Evolutionary conservation across 2,329 filamentous ascomycete species (phyloP).

Genomic region (Cladophialophora chaetospira): DNA sequence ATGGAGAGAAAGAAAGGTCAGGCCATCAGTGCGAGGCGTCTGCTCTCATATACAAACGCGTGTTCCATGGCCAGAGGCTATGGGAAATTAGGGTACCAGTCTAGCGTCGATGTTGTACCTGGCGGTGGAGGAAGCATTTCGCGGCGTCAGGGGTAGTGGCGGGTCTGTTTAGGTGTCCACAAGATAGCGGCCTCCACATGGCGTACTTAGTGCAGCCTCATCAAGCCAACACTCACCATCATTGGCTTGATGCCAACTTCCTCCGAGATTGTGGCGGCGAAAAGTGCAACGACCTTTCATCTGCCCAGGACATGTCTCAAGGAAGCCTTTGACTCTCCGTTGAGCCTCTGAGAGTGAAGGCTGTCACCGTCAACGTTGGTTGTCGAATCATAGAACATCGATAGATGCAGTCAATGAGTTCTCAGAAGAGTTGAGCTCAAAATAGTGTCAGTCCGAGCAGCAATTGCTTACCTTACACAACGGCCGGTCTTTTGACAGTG

Average conservation of each 20-base stretch:
- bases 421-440: too few relatives aligned
- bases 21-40: conserved; percentile 1
- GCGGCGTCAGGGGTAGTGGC: conserved; percentile 19
- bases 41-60: conserved; percentile 16
- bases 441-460: too few relatives aligned
- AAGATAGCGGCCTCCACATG: conserved; percentile 1
- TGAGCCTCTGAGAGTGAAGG: not conserved
- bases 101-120: conserved; percentile 15
- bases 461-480: too few relatives aligned
- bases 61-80: not conserved
- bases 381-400: not conserved
- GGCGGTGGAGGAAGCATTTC: conserved; percentile 15
- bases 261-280: conserved; percentile 16
- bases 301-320: conserved; percentile 6
- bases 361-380: not conserved
- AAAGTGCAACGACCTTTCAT: conserved; percentile 8
- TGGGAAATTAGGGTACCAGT: conserved; percentile 25
- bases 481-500: too few relatives aligned
- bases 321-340: not conserved
- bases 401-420: too few relatives aligned
- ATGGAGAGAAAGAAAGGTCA: conserved; percentile 20
- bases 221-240: conserved; percentile 4
- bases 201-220: conserved; percentile 15
- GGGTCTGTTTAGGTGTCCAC: conserved; percentile 10
- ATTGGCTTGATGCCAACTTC: conserved; percentile 11